These are phyloP conservation scores for Gastrodia elata DNA, from an alignment of 106 monocot species.

Conservation along the genomic window DNA sequence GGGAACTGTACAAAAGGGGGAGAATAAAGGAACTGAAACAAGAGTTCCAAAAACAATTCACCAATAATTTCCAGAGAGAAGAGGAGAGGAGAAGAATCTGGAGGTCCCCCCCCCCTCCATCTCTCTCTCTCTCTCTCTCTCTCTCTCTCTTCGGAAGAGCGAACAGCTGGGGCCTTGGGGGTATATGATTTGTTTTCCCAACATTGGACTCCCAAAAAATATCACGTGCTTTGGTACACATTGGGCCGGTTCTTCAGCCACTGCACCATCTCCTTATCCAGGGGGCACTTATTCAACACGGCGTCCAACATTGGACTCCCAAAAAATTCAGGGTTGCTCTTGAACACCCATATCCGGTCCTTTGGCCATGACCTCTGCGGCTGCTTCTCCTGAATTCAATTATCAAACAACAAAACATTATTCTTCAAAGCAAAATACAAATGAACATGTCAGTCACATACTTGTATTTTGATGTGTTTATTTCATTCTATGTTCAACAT, in stretches of 20 bases:
- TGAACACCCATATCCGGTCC: slow-evolving; percentile 85
- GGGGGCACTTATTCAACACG: slow-evolving; percentile 46
- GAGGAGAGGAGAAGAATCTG: neutral
- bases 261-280: slow-evolving; percentile 76
- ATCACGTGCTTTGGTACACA: slow-evolving; percentile 50
- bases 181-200: neutral
- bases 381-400: slow-evolving; percentile 60
- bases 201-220: slow-evolving; percentile 24
- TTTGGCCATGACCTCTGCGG: slow-evolving; percentile 91
- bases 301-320: slow-evolving; percentile 94
- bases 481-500: too few species aligned
- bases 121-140: neutral
- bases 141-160: too few species aligned
- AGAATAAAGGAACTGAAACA: too few species aligned
- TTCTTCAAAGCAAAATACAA: too few species aligned
- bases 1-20: slow-evolving; percentile 14
- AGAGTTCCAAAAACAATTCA: slow-evolving; percentile 19
- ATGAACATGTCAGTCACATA: too few species aligned
- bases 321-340: slow-evolving; percentile 38
- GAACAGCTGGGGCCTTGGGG: too few species aligned
- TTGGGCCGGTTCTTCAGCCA: slow-evolving; percentile 57
- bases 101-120: too few species aligned
- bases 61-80: neutral
- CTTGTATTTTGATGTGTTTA: too few species aligned
- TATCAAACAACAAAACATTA: neutral